Evolutionary conservation across 371 early-diverging fungal genomes (phyloP), one percentile per base, ranked within the genome.

Genomic region (Circinella minor): DNA sequence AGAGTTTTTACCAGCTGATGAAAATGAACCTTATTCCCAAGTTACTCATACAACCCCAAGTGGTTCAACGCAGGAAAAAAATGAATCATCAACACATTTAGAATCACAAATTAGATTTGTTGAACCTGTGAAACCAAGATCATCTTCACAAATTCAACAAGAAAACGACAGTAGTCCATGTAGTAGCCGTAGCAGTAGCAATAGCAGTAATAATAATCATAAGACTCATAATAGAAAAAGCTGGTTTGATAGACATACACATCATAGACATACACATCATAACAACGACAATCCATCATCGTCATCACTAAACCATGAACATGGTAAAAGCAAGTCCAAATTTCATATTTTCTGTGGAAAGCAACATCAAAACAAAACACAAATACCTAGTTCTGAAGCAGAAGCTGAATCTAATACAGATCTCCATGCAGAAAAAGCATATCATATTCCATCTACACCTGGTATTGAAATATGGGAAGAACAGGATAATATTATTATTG

Each of bases 51-150:
- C 27, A 2, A 27, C 27, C 9, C 47, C 47, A 47, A 15, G 11
- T 11, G 47, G 15, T 11, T 47, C 3, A 47, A 47, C 47, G 15
- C 47, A 47, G 9, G 49, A 71, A n/a, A 61, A 57, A 3, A 11
- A 17, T 55, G 14, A 11, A 49, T 71, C 17, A 13, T 43, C 34
- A 17, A 47, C 61, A 11, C 63, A 36, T 18, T 36, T 36, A 34
- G 59, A 17, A 61, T 76, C 75, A 57, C 74, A 75, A 3, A 79
- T 82, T 66, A 75, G 80, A 4, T 82, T 82, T 36, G n/a, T 82
- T 3, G 81, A 82, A 38, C 83, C 82, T 27, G 69, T 78, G 20
- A 81, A 76, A 14, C 82, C 78, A 14, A n/a, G 36, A 10, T 13
- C 43, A 34, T 15, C 62, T 14, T 38, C 37, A 38, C 62, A 62